These are phyloP conservation scores for Colletotrichum agaves DNA, from an alignment of 2,329 filamentous ascomycete genomes.

Conservation along the genomic window DNA sequence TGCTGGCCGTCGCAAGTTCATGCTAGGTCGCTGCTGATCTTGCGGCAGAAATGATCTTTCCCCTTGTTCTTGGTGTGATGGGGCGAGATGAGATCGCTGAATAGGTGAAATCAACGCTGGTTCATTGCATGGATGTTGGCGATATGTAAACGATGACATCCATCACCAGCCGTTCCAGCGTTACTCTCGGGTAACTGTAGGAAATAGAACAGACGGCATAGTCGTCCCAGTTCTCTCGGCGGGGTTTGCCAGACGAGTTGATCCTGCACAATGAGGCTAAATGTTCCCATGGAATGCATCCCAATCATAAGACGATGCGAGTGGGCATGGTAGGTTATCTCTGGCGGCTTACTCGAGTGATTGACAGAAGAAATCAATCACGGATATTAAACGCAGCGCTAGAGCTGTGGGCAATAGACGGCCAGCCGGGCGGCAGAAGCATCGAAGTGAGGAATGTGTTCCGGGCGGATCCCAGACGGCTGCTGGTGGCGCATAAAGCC, in stretches of 20 bases:
- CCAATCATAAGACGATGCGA: constrained; percentile 2
- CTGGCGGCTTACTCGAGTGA: constrained; percentile 8
- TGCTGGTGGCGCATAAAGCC: neutral
- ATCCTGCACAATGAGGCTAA: neutral
- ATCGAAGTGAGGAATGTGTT: neutral
- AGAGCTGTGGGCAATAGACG: neutral
- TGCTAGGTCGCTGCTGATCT: neutral
- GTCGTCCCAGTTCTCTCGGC: neutral
- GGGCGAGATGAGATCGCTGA: neutral
- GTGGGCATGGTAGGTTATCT: constrained; percentile 7
- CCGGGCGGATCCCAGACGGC: neutral
- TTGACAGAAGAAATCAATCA: neutral
- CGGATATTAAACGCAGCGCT: neutral
- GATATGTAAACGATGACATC: neutral
- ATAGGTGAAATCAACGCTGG: neutral
- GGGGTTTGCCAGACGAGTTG: constrained; percentile 3
- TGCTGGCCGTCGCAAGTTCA: constrained; percentile 7
- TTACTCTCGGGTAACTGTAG: neutral
- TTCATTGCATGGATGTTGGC: neutral
- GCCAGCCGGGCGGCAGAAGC: neutral
- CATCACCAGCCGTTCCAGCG: neutral
- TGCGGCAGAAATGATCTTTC: neutral
- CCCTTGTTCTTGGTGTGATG: neutral
- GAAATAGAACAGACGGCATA: no score
- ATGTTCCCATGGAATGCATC: constrained; percentile 6